These are phyloP conservation scores for Discostella stelligera DNA, from an alignment of 352 stramenopile species.

Conservation along the genomic window DNA sequence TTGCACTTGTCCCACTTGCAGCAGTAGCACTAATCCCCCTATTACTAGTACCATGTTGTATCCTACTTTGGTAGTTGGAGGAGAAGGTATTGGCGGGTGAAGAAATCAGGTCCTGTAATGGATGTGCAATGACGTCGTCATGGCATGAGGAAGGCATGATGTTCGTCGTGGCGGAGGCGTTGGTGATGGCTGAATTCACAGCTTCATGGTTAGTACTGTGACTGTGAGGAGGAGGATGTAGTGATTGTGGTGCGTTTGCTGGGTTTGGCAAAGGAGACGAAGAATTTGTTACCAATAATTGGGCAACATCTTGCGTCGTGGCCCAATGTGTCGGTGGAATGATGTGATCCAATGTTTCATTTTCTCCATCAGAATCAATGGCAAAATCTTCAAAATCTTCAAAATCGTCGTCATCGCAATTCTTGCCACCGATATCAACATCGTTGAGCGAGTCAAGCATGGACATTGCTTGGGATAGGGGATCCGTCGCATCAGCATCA, in stretches of 20 bases:
- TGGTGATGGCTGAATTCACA: background rate
- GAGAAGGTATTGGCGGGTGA: background rate
- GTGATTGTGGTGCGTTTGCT: background rate
- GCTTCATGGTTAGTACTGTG: background rate
- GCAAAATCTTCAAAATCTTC: conserved; percentile 33
- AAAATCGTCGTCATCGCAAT: background rate
- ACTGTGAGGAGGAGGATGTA: background rate
- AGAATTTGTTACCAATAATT: background rate
- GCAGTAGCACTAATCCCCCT: background rate
- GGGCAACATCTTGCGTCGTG: background rate
- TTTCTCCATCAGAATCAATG: conserved; percentile 46
- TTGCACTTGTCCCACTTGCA: background rate
- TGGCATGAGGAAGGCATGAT: too few relatives aligned
- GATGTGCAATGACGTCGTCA: background rate
- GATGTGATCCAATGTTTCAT: conserved; percentile 10
- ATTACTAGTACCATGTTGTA: background rate
- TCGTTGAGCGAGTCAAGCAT: conserved; percentile 31
- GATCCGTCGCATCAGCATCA: conserved; percentile 3
- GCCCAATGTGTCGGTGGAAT: background rate
- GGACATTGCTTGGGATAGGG: conserved; percentile 32
- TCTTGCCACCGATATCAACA: background rate
- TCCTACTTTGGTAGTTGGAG: background rate
- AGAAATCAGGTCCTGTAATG: background rate
- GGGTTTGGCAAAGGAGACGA: background rate
- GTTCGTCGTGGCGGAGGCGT: background rate